phyloP scores from a whole-genome alignment of 257 asterid genomes.

The Ophiorrhiza pumila region DNA sequence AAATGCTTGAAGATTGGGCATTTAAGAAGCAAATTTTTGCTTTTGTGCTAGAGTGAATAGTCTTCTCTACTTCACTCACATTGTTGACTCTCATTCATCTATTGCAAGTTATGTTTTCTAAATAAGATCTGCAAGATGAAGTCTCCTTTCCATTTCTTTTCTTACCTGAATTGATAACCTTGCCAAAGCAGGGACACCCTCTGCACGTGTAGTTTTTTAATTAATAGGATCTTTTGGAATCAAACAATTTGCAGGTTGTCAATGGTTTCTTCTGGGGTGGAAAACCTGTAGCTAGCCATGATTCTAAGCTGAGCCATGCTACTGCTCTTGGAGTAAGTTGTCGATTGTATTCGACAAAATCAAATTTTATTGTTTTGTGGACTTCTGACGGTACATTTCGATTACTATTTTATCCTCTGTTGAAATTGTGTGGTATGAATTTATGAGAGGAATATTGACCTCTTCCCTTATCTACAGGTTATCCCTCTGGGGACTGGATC shows the following conservation, averaged over 20 bases:
- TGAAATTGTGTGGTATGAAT: slow-evolving; percentile 17
- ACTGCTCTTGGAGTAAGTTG: slow-evolving; percentile 91
- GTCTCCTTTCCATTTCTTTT: neutral
- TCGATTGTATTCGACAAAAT: slow-evolving; percentile 9
- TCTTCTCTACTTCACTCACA: neutral
- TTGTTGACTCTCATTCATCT: neutral
- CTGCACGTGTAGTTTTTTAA: neutral
- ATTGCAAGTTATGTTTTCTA: neutral
- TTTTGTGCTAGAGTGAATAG: neutral
- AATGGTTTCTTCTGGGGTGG: slow-evolving; percentile 89
- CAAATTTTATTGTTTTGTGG: slow-evolving; percentile 9
- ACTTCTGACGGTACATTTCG: slow-evolving; percentile 17
- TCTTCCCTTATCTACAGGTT: slow-evolving; percentile 51
- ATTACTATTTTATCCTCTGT: slow-evolving; percentile 14
- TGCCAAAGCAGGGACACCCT: neutral
- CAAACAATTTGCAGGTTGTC: slow-evolving; percentile 55
- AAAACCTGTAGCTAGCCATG: slow-evolving; percentile 55
- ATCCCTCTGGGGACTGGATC: slow-evolving; percentile 96
- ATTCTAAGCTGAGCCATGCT: slow-evolving; percentile 33
- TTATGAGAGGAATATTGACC: slow-evolving; percentile 19
- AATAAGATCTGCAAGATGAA: neutral
- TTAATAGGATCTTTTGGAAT: neutral
- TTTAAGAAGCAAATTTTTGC: neutral
- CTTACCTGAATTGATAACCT: neutral
- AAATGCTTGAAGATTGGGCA: neutral